These are phyloP conservation scores for Priceomyces castillae DNA, from an alignment of 805 yeast species.

Conservation along the genomic window DNA sequence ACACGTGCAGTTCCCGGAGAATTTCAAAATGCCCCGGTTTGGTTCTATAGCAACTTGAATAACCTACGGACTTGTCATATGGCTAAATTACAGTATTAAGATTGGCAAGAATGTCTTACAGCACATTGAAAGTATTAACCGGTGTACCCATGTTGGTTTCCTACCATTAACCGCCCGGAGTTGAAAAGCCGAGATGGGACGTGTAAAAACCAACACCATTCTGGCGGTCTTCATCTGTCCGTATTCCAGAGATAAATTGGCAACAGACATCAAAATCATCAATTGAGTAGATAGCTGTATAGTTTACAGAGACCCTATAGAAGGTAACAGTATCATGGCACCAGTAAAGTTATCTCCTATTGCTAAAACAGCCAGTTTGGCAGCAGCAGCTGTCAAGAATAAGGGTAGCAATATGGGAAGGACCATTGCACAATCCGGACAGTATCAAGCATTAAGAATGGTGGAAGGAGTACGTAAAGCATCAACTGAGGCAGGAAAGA, in stretches of 20 bases:
- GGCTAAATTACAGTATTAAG: no score
- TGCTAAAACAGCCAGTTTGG: conserved; percentile 44
- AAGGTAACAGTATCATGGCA: conserved; percentile 14
- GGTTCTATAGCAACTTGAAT: not conserved
- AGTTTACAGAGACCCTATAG: not conserved
- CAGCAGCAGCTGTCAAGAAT: conserved; percentile 33
- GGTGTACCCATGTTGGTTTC: not conserved
- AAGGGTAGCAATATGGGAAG: conserved; percentile 15
- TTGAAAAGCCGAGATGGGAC: not conserved
- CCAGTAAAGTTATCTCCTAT: conserved; percentile 31
- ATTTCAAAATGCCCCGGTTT: not conserved
- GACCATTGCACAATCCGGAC: conserved; percentile 28
- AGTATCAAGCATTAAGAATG: conserved; percentile 36
- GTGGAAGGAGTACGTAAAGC: conserved; percentile 38
- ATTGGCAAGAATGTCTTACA: no score
- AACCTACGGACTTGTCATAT: no score
- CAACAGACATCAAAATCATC: not conserved
- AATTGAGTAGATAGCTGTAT: not conserved
- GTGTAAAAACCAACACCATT: not conserved
- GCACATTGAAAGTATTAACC: no score
- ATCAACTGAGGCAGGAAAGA: conserved; percentile 49
- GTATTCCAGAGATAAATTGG: conserved; percentile 8
- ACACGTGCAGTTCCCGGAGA: not conserved
- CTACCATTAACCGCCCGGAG: not conserved
- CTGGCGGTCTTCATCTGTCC: conserved; percentile 32